phyloP scores from a whole-genome alignment of 371 early-diverging fungal species.

The Funneliformis caledonium region DNA sequence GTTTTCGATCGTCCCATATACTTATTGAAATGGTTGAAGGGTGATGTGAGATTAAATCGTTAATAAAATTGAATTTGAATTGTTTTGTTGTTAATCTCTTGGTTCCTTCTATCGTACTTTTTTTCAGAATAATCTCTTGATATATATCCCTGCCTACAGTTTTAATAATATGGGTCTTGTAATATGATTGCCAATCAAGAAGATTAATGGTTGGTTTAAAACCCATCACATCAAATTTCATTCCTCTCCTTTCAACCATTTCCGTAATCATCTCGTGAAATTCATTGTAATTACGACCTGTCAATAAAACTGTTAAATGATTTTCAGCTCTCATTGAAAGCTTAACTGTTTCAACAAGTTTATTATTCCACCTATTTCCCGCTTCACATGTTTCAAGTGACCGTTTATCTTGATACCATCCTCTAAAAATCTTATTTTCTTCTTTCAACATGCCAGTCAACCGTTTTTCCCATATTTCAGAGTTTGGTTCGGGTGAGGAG shows the following conservation, averaged over 20 bases:
- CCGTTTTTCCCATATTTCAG: conserved; percentile 68
- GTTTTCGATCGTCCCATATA: conserved; percentile 26
- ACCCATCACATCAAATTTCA: conserved; percentile 16
- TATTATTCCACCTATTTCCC: conserved; percentile 25
- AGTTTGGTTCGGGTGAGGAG: conserved; percentile 80
- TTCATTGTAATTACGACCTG: conserved; percentile 11
- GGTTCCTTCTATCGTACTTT: not conserved
- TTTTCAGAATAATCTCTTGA: not conserved
- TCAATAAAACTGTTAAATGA: conserved; percentile 27
- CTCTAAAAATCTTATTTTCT: not conserved
- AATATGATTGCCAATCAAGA: conserved; percentile 11
- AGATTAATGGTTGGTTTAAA: conserved; percentile 12
- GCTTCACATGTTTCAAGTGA: not conserved
- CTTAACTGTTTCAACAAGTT: not conserved
- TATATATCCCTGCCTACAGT: not conserved
- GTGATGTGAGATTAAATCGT: conserved; percentile 3
- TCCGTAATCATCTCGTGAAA: conserved; percentile 5
- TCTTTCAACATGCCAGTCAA: conserved; percentile 4
- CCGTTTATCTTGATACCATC: conserved; percentile 29
- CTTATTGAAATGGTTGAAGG: not conserved
- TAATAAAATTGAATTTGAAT: conserved; percentile 2
- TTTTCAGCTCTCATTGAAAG: not conserved
- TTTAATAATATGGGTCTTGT: not conserved
- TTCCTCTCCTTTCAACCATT: not conserved
- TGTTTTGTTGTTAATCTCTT: not conserved